Evolutionary conservation across 208 protist species (phyloP).

Genomic region (Phytomonas serpens): DNA sequence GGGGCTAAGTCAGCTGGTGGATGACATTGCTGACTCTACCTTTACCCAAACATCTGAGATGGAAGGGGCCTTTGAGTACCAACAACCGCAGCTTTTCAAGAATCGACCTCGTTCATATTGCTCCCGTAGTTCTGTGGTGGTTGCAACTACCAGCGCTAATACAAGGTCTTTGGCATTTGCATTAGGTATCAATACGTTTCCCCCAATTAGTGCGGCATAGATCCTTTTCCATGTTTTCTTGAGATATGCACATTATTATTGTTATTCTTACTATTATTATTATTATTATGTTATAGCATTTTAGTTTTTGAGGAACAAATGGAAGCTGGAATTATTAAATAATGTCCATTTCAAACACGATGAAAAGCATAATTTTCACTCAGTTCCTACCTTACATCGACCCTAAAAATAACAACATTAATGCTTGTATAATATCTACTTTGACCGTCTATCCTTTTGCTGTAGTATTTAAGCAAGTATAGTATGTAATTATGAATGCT

Average conservation of each 20-base stretch:
- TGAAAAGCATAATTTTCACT: not conserved
- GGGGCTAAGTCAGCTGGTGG: not conserved
- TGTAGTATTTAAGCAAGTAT: not conserved
- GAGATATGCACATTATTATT: not conserved
- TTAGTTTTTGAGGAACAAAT: not conserved
- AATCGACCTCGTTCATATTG: conserved; percentile 7
- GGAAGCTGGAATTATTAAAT: not conserved
- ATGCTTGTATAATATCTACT: not conserved
- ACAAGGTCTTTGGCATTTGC: conserved; percentile 2
- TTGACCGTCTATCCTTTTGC: not conserved
- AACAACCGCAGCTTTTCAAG: not conserved
- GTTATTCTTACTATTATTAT: not conserved
- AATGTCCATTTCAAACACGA: not conserved
- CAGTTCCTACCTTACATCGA: not conserved
- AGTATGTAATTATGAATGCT: not conserved
- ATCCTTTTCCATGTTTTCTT: not conserved
- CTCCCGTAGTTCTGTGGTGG: not conserved
- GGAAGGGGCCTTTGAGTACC: not conserved
- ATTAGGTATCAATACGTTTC: not conserved
- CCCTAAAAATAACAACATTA: conserved; percentile 5
- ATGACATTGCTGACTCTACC: not conserved
- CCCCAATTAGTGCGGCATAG: not conserved
- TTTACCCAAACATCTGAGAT: not conserved
- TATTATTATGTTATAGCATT: not conserved
- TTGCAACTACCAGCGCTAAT: conserved; percentile 1